Evolutionary conservation across 345 rosid genomes (phyloP), one percentile per base, ranked within the genome.

Genomic region (Acer yangbiense): DNA sequence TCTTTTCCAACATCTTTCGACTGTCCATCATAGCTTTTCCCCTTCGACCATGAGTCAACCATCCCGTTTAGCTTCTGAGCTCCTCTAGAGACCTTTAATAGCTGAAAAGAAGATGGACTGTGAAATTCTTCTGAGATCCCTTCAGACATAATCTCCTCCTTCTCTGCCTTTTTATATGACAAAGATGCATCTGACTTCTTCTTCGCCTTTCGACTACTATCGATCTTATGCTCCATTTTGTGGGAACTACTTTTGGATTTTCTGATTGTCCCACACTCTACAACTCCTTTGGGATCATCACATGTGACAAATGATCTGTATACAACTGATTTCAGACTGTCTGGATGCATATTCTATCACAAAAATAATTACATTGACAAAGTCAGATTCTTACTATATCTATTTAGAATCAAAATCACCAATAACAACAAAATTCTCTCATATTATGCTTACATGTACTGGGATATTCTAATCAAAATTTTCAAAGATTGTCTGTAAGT

Each of bases 271-370:
- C 94, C 88, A 82, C 92, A 87, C 69, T 95, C 98, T 6, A 93
- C 94, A 58, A 92, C 95, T 64, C 94, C 98, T 81, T 86, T 87
- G 39, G 98, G 89, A 89, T 93, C 99, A 82, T 90, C 91, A 76
- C 99, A 95, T 35, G 87, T 88, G 82, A 92, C 84, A 71, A 95
- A 95, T 76, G 98, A 85, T 88, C 93, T 92, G 77, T 91, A 96
- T 68, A 83, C 91, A 74, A 78, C 82, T 73, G 93, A 88, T 87
- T 85, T 83, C 66, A 88, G 71, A 78, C 86, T 79, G 65, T 88
- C 90, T 82, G 75, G 89, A 77, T 89, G 89, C 99, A 96, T 96
- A 77, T 87, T 86, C 89, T 88, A 76, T 55, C 12, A 73, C 20
- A 65, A 76, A 72, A 18, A 73, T 64, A 58, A 71, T 50, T 1